phyloP scores from a whole-genome alignment of 2,329 filamentous ascomycete species.

The Colletotrichum viniferum region DNA sequence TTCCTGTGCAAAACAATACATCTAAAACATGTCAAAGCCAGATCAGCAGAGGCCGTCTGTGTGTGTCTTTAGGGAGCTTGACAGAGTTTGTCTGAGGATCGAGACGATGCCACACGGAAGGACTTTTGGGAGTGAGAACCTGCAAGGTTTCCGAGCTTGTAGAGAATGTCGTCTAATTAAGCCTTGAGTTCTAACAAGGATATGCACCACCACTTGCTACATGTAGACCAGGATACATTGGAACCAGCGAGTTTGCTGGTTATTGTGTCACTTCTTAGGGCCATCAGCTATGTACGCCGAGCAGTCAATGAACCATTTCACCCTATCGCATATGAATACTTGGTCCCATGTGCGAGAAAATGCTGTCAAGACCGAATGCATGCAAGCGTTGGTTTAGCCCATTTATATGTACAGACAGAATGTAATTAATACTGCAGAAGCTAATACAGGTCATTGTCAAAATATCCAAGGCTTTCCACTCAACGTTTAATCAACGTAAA shows the following conservation, averaged over 20 bases:
- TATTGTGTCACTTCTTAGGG: not conserved
- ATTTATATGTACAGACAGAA: not conserved
- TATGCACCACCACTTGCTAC: not conserved
- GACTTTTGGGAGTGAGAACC: rapidly evolving
- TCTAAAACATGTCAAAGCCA: not conserved
- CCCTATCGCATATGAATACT: not conserved
- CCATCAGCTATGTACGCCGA: not conserved
- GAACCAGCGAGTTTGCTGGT: not conserved
- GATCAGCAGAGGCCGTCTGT: not conserved
- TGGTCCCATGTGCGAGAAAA: not conserved
- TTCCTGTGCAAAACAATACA: not conserved
- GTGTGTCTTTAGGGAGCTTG: not conserved
- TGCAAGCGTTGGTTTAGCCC: rapidly evolving
- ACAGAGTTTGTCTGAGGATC: not conserved
- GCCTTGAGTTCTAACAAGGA: not conserved
- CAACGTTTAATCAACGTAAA: not conserved
- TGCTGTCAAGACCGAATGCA: not conserved
- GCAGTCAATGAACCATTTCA: not conserved
- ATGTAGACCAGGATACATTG: not conserved
- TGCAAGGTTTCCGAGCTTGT: not conserved
- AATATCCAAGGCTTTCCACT: not conserved
- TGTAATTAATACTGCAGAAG: not conserved
- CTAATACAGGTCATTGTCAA: not conserved
- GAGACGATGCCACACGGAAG: not conserved
- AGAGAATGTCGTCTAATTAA: not conserved